Conservation (phyloP, 2,329 filamentous ascomycete species). For the Fusarium sp. region DNA sequence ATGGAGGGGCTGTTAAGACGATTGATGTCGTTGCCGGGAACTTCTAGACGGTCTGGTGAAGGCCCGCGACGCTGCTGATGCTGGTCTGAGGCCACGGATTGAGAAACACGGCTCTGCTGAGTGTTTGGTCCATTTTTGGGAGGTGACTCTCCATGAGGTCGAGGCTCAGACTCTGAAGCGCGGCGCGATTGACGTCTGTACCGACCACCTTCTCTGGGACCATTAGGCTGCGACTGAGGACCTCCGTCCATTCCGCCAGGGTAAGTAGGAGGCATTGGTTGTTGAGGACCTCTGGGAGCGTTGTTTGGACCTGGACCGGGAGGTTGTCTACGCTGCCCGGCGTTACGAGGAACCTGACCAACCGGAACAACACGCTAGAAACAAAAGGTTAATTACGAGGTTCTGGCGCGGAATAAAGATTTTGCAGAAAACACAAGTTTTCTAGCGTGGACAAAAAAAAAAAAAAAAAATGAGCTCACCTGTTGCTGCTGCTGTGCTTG, state of each 20-base stretch:
- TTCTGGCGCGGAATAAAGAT: conserved; percentile 27
- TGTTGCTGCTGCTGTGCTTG: conserved; percentile 47
- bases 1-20: conserved; percentile 61
- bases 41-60: conserved; percentile 33
- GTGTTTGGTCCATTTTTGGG: conserved; percentile 29
- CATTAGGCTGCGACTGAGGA: conserved; percentile 29
- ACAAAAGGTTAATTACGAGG: conserved; percentile 19
- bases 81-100: conserved; percentile 29
- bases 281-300: conserved; percentile 7
- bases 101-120: conserved; percentile 34
- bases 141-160: conserved; percentile 27
- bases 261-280: conserved; percentile 41
- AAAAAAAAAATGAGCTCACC: conserved; percentile 23
- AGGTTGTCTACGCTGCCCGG: conserved; percentile 40
- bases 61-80: conserved; percentile 35
- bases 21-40: conserved; percentile 49
- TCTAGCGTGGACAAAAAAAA: background rate
- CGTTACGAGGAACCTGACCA: conserved; percentile 39
- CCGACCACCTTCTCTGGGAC: conserved; percentile 32
- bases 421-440: background rate
- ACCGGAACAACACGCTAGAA: conserved; percentile 46
- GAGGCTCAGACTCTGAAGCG: conserved; percentile 36
- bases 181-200: conserved; percentile 46
- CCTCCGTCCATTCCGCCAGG: conserved; percentile 37
- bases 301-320: conserved; percentile 15